Evolutionary conservation across 2,329 filamentous ascomycete species (phyloP).

Genomic region (Trichoderma koningiopsis): DNA sequence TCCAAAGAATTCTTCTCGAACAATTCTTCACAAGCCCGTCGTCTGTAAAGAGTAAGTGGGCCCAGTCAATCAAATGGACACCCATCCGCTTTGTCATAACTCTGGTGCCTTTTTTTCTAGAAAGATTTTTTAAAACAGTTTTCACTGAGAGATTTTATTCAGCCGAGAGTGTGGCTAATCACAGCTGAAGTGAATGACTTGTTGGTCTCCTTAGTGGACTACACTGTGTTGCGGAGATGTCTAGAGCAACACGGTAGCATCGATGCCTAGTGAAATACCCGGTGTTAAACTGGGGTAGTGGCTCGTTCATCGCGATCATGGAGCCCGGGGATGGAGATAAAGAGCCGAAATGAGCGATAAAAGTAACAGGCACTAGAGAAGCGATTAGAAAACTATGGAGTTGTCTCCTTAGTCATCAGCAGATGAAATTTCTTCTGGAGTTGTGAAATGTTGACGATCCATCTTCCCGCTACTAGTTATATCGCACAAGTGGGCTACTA

Average conservation of each 20-base stretch:
- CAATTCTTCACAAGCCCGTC: neutral
- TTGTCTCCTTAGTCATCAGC: slow-evolving; percentile 8
- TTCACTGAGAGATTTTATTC: neutral
- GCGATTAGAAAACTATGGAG: neutral
- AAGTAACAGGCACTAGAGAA: neutral
- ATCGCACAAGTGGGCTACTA: neutral
- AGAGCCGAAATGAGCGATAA: slow-evolving; percentile 3
- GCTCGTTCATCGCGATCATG: slow-evolving; percentile 4
- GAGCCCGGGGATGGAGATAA: neutral
- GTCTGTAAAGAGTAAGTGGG: neutral
- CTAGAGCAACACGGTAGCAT: slow-evolving; percentile 12
- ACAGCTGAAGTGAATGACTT: slow-evolving; percentile 12
- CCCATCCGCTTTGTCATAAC: slow-evolving; percentile 9
- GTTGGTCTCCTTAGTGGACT: neutral
- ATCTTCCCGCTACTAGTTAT: neutral
- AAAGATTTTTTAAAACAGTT: slow-evolving; percentile 10
- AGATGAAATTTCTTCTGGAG: slow-evolving; percentile 10
- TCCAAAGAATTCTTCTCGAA: neutral
- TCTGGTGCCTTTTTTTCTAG: slow-evolving; percentile 18
- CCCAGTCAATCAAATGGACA: neutral
- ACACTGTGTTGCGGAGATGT: slow-evolving; percentile 12
- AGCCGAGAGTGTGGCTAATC: slow-evolving; percentile 8
- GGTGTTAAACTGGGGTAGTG: slow-evolving; percentile 11
- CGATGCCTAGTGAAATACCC: neutral
- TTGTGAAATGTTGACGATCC: slow-evolving; percentile 18